Evolutionary conservation across 148 eudicot genomes (phyloP).

Genomic region (Talinum fruticosum): DNA sequence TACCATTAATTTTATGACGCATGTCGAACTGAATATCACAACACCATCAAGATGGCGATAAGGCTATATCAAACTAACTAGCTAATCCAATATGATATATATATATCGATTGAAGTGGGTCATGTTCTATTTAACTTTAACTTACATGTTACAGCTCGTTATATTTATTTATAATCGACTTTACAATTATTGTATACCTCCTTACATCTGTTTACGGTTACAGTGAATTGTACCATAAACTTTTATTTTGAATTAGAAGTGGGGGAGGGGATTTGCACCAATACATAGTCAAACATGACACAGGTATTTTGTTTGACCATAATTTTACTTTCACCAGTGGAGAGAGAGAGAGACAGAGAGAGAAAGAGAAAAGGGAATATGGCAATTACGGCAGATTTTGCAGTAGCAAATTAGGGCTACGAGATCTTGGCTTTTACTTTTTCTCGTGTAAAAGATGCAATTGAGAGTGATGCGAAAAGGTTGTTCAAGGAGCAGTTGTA

Average conservation of each 20-base stretch:
- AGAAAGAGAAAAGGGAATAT: not conserved
- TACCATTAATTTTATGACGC: too few species aligned
- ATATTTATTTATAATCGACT: too few species aligned
- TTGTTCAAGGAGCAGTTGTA: too few species aligned
- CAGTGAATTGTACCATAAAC: not conserved
- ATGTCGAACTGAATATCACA: too few species aligned
- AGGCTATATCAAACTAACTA: too few species aligned
- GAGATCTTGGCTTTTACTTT: constrained; percentile 26
- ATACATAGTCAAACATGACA: constrained; percentile 5
- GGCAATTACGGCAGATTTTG: constrained; percentile 6
- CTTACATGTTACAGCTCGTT: too few species aligned
- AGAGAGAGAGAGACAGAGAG: not conserved
- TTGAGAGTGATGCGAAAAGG: constrained; percentile 29
- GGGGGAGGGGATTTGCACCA: not conserved
- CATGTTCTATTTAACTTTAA: too few species aligned
- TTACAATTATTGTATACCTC: too few species aligned
- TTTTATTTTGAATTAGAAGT: not conserved
- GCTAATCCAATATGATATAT: too few species aligned
- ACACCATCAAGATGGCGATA: too few species aligned
- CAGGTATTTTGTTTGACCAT: not conserved
- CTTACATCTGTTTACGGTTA: too few species aligned
- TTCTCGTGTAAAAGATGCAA: constrained; percentile 23
- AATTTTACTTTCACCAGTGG: constrained; percentile 1
- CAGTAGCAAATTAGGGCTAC: constrained; percentile 19
- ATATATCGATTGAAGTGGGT: too few species aligned